A percentile compares a stretch with the other conserved stretches of the same genome.
Conservation (phyloP, 495 filamentous ascomycete species). For the Penicillium egyptiacum region DNA sequence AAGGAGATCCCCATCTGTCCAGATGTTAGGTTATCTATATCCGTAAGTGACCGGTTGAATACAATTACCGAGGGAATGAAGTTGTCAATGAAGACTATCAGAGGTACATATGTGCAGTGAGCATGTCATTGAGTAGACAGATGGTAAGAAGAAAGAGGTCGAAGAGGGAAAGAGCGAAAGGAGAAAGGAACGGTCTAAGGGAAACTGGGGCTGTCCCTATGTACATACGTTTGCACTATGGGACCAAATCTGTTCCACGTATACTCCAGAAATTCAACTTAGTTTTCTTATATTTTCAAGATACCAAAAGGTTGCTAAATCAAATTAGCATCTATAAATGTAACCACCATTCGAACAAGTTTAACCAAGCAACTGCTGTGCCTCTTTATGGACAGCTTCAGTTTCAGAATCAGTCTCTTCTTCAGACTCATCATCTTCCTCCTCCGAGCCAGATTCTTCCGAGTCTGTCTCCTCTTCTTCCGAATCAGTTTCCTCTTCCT, state of each 20-base stretch:
- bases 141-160: not conserved
- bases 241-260: not conserved
- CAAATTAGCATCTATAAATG: conserved; percentile 10
- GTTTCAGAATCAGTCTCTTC: conserved; percentile 40
- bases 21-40: no score
- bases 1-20: no score
- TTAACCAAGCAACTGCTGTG: conserved; percentile 23
- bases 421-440: conserved; percentile 50
- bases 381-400: conserved; percentile 30
- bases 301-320: not conserved
- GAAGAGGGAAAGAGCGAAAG: not conserved
- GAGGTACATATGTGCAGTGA: no score
- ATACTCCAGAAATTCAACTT: not conserved
- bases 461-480: conserved; percentile 50
- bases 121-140: no score
- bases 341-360: not conserved
- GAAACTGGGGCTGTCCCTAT: not conserved
- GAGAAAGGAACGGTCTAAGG: not conserved
- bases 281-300: conserved; percentile 1
- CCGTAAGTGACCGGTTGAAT: no score
- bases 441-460: conserved; percentile 41
- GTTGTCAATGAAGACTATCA: no score
- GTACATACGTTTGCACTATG: not conserved
- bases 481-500: conserved; percentile 48
- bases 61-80: no score